These are phyloP conservation scores for Termitomyces sp. DNA, from an alignment of 768 basidiomycete genomes.

Conservation along the genomic window DNA sequence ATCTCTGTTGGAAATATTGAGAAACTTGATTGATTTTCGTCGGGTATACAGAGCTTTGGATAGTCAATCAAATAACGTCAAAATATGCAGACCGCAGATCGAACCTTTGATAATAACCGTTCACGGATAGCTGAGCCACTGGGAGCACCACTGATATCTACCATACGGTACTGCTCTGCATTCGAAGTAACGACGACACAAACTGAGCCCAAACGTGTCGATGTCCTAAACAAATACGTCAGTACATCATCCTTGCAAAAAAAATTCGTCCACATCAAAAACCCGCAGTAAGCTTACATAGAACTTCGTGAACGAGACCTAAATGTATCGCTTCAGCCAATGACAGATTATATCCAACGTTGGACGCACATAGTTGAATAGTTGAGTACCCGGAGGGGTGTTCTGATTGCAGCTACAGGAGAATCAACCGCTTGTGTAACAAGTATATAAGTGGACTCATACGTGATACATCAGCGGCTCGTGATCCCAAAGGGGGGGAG, in stretches of 20 bases:
- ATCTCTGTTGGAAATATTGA: conserved; percentile 48
- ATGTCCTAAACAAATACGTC: conserved; percentile 10
- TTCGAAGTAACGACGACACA: conserved; percentile 48
- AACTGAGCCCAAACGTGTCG: conserved; percentile 28
- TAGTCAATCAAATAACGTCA: neutral
- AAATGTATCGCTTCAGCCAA: neutral
- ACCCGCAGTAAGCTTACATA: conserved; percentile 6
- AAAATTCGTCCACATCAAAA: neutral
- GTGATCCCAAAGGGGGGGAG: conserved; percentile 18
- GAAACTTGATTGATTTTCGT: conserved; percentile 33
- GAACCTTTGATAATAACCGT: conserved; percentile 41
- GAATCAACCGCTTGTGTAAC: conserved; percentile 8
- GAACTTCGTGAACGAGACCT: conserved; percentile 14
- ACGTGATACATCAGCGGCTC: conserved; percentile 13
- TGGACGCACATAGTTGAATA: conserved; percentile 13
- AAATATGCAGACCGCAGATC: neutral
- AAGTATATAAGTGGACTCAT: conserved; percentile 11
- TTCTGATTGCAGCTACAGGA: conserved; percentile 9
- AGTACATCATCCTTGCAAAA: neutral
- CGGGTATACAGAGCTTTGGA: conserved; percentile 38
- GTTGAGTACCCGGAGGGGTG: conserved; percentile 8
- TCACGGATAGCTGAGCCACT: conserved; percentile 42
- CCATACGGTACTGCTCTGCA: conserved; percentile 44
- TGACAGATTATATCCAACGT: neutral
- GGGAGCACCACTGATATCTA: conserved; percentile 44